phyloP scores from a whole-genome alignment of 768 basidiomycete species.

The Coprinellus aureogranulatus region DNA sequence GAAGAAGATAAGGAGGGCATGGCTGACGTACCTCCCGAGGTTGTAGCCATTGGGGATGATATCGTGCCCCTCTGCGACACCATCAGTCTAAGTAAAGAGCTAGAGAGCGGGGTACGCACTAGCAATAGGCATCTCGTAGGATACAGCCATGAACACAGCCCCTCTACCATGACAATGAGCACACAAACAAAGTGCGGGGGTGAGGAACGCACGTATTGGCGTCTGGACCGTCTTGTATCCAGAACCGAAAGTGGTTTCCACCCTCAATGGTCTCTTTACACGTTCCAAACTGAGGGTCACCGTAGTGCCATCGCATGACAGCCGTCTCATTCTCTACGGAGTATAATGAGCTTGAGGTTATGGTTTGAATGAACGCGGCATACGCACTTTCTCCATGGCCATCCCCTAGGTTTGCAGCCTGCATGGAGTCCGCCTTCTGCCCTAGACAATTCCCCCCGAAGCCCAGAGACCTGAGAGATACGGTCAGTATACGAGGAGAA shows the following conservation, averaged over 20 bases:
- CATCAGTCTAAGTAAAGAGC: neutral
- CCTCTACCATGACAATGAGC: slow-evolving; percentile 38
- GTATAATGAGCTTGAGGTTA: slow-evolving; percentile 4
- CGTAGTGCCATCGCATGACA: slow-evolving; percentile 84
- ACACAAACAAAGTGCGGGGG: neutral
- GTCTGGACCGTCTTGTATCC: slow-evolving; percentile 69
- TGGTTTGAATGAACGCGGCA: neutral
- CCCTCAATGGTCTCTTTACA: slow-evolving; percentile 85
- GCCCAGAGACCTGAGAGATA: slow-evolving; percentile 56
- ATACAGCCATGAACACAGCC: slow-evolving; percentile 72
- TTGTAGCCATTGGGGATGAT: slow-evolving; percentile 81
- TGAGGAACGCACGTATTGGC: slow-evolving; percentile 53
- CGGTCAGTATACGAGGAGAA: neutral
- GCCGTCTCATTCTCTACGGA: slow-evolving; percentile 74
- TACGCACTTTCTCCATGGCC: slow-evolving; percentile 67
- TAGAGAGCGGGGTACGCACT: too few relatives aligned
- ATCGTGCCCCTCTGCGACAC: slow-evolving; percentile 54
- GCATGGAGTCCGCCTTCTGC: slow-evolving; percentile 67
- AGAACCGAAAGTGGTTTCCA: slow-evolving; percentile 87
- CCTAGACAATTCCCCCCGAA: slow-evolving; percentile 82
- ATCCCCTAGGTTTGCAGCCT: slow-evolving; percentile 80
- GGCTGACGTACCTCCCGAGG: slow-evolving; percentile 56
- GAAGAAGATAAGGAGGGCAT: neutral
- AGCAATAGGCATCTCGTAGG: slow-evolving; percentile 67
- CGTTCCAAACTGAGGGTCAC: slow-evolving; percentile 75